Evolutionary conservation across 257 asterid genomes (phyloP), one percentile per base, ranked within the genome.

Genomic region (Solanum acaule): DNA sequence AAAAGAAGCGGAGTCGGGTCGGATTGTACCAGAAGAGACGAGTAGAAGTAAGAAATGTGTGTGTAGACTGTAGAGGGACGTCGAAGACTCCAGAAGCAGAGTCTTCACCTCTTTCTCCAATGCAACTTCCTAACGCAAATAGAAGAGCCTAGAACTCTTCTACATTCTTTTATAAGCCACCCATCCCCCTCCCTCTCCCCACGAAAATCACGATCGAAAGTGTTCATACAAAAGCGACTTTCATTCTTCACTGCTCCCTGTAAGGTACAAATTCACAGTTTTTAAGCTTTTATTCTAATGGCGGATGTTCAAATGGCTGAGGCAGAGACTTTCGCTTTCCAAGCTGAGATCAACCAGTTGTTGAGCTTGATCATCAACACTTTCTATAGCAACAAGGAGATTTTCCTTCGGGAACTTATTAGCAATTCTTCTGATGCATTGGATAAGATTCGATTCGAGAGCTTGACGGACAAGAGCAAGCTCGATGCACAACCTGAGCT

Each of bases 401-500:
- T 95, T 79, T 95, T 95, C 88, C 94, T 95, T 3, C 90, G 98
- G 35, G 98, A 94, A 82, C 37, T 95, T 83, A 95, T 95, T 86
- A 95, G 98, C 92, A 95, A 95, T 84, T 35, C 96, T 9, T 95
- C 96, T n/a, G 98, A 95, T 82, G 98, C 98, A 1, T 83, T 95
- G 93, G 98, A 95, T 83, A 94, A 95, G 91, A 95, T 95, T 75
- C 90, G 98, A 1, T 95, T 95, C 72, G 98, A 95, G 92, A 88
- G 98, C 29, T 90, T 94, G 93, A 95, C 98, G 8, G 98, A 95
- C 37, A 95, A 94, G 93, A 94, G 93, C 92, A 95, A 92, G 90
- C 96, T 95, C 18, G 96, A 95, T 86, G 94, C 94, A 3, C 98
- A 95, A 89, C 98, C 98, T 27, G 98, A 95, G 90, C 87, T 95